A percentile compares a stretch with the other conserved stretches of the same genome.
phyloP scores from a whole-genome alignment of 805 yeast species.

The Torulaspora delbrueckii region DNA sequence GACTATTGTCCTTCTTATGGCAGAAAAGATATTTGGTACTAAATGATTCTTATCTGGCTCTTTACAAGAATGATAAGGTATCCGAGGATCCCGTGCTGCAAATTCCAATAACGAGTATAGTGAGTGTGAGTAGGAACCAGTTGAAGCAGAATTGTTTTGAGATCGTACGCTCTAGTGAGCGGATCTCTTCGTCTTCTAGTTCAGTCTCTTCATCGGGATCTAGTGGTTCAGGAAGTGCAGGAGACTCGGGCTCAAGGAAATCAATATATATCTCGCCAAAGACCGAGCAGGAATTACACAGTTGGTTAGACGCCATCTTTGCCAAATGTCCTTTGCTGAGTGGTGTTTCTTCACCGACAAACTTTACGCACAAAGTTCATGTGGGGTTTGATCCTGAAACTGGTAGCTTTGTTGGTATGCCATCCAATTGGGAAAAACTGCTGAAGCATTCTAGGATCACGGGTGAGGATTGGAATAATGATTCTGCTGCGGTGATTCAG shows the following conservation, averaged over 20 bases:
- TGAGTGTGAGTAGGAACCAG: slow-evolving; percentile 62
- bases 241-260: slow-evolving; percentile 40
- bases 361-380: slow-evolving; percentile 90
- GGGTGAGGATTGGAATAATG: slow-evolving; percentile 83
- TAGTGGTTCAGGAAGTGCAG: slow-evolving; percentile 12
- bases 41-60: slow-evolving; percentile 66
- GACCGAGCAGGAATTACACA: slow-evolving; percentile 70
- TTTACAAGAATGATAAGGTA: slow-evolving; percentile 61
- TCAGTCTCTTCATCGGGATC: slow-evolving; percentile 14
- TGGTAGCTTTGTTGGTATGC: slow-evolving; percentile 89
- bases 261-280: slow-evolving; percentile 72
- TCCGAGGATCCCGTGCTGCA: slow-evolving; percentile 44
- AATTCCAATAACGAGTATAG: slow-evolving; percentile 54
- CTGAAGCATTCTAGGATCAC: slow-evolving; percentile 85
- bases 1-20: slow-evolving; percentile 86
- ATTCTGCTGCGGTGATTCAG: slow-evolving; percentile 93
- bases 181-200: slow-evolving; percentile 23
- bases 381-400: slow-evolving; percentile 79
- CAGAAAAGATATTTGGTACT: slow-evolving; percentile 79
- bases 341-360: slow-evolving; percentile 84
- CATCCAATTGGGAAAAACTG: slow-evolving; percentile 86
- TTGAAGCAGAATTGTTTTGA: slow-evolving; percentile 79
- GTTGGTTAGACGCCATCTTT: slow-evolving; percentile 87
- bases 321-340: slow-evolving; percentile 62
- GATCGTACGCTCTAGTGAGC: slow-evolving; percentile 48